Evolutionary conservation across 2,329 filamentous ascomycete species (phyloP).

Genomic region (Teratosphaeria destructans): DNA sequence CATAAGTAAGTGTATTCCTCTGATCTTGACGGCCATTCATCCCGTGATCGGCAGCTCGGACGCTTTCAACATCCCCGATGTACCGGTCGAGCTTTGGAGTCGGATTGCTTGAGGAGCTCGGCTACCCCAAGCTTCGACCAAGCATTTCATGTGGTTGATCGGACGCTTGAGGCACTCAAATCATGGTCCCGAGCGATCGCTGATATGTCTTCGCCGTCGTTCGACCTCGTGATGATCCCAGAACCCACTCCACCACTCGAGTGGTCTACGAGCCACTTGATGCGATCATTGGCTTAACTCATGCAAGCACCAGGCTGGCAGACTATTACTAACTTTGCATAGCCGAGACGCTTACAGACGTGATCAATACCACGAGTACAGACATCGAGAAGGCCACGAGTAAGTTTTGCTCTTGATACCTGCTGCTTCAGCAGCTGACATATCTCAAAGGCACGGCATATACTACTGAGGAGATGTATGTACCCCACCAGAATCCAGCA

Average conservation of each 20-base stretch:
- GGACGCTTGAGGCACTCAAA: too few relatives aligned
- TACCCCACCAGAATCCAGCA: too few relatives aligned
- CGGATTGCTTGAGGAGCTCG: background rate
- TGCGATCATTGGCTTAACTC: background rate
- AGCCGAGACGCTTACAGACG: background rate
- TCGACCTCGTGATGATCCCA: background rate
- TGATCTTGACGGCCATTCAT: background rate
- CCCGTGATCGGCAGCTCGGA: background rate
- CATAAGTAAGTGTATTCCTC: background rate
- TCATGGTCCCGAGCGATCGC: background rate
- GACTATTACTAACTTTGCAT: background rate
- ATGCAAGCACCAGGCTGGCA: background rate
- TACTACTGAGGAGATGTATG: background rate
- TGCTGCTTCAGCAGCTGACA: background rate
- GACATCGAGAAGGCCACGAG: background rate
- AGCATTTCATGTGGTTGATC: background rate
- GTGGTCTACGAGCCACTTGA: background rate
- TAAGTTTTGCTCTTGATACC: background rate
- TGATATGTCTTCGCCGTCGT: background rate
- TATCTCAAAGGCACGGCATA: background rate
- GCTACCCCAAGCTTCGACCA: background rate
- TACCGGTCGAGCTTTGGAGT: background rate
- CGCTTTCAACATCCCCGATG: background rate
- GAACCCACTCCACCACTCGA: background rate
- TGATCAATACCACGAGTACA: background rate